Conservation (phyloP, 306 rosid species). For the Luffa acutangula region DNA sequence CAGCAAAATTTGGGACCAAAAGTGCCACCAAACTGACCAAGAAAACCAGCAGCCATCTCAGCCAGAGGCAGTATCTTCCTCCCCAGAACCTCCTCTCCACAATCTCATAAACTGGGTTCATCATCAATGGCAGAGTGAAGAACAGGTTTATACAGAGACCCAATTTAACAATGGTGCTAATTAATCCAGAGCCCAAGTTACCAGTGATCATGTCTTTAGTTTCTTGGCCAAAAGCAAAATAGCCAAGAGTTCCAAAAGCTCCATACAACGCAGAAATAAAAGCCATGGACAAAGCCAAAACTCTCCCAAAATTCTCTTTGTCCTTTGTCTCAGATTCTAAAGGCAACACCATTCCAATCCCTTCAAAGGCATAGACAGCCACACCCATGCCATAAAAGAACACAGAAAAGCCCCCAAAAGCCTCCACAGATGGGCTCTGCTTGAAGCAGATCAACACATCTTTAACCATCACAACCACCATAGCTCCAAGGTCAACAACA, state of each 20-base stretch:
- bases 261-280: slow-evolving; percentile 31
- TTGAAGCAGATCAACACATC: slow-evolving; percentile 16
- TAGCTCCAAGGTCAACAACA: slow-evolving; percentile 41
- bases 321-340: slow-evolving; percentile 38
- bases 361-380: slow-evolving; percentile 43
- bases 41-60: slow-evolving; percentile 38
- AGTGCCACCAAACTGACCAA: slow-evolving; percentile 37
- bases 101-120: slow-evolving; percentile 52
- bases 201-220: slow-evolving; percentile 41
- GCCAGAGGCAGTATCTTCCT: slow-evolving; percentile 31
- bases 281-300: slow-evolving; percentile 27
- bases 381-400: slow-evolving; percentile 43
- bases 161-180: slow-evolving; percentile 30
- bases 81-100: slow-evolving; percentile 39
- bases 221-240: slow-evolving; percentile 36
- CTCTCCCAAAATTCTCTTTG: slow-evolving; percentile 32
- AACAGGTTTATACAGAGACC: slow-evolving; percentile 42
- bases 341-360: slow-evolving; percentile 46
- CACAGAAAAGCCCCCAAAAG: slow-evolving; percentile 26
- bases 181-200: slow-evolving; percentile 25
- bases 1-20: slow-evolving; percentile 38
- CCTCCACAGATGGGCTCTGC: slow-evolving; percentile 18
- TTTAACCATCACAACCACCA: slow-evolving; percentile 34
- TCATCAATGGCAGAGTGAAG: slow-evolving; percentile 48
- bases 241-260: slow-evolving; percentile 39